A percentile compares a stretch with the other conserved stretches of the same genome.
Conservation (phyloP, 306 rosid genomes). For the Alnus glutinosa region DNA sequence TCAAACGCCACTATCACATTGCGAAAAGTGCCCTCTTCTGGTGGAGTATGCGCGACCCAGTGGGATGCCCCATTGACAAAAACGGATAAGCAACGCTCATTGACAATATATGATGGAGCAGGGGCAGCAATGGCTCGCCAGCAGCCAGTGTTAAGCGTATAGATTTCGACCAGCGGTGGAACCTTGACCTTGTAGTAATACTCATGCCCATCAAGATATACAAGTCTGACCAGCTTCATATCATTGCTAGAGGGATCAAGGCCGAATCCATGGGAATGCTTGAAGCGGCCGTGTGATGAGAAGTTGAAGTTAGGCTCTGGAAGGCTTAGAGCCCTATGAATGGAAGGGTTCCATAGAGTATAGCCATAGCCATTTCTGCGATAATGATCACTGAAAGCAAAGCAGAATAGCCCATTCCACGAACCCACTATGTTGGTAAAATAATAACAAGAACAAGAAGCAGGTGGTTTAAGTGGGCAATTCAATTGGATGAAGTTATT, state of each 20-base stretch:
- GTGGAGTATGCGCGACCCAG: conserved; percentile 4
- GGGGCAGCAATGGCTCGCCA: conserved; percentile 16
- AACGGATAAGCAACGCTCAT: background rate
- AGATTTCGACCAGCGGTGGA: background rate
- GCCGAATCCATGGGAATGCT: conserved; percentile 20
- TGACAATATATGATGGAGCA: background rate
- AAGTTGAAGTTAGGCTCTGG: background rate
- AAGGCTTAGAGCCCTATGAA: background rate
- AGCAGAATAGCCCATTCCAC: conserved; percentile 15
- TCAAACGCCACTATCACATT: conserved; percentile 12
- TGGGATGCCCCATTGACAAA: conserved; percentile 21
- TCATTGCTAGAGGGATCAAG: background rate
- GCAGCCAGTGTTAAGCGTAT: conserved; percentile 8
- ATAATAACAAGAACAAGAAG: too few relatives aligned
- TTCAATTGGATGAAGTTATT: background rate
- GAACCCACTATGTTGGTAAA: background rate
- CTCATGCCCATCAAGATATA: background rate
- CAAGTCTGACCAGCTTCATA: conserved; percentile 9
- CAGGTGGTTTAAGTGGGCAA: background rate
- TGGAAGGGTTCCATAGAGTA: conserved; percentile 21
- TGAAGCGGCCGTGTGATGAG: background rate
- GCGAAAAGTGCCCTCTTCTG: background rate
- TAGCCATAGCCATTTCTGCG: background rate
- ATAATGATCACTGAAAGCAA: background rate
- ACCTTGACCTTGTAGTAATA: background rate